A percentile compares a stretch with the other conserved stretches of the same genome.
phyloP scores from a whole-genome alignment of 768 basidiomycete species.

The Clitopilus hobsonii region DNA sequence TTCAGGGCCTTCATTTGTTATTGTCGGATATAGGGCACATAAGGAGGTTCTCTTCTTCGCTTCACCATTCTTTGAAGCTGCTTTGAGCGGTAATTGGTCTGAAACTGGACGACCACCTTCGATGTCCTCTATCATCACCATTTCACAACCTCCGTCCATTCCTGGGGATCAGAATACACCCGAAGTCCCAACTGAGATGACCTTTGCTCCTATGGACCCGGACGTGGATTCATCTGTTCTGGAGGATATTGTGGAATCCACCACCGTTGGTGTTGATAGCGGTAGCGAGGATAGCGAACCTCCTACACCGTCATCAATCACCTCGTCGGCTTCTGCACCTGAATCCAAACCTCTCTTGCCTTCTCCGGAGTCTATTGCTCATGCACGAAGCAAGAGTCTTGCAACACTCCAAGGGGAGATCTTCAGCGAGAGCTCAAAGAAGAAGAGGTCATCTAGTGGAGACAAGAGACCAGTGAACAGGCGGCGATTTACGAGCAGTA shows the following conservation, averaged over 20 bases:
- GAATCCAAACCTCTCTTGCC: constrained; percentile 8
- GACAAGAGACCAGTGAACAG: constrained; percentile 30
- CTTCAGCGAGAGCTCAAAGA: constrained; percentile 2
- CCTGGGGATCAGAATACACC: constrained; percentile 43
- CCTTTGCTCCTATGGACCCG: constrained; percentile 54
- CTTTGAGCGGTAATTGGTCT: constrained; percentile 88
- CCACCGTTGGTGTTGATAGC: constrained; percentile 27
- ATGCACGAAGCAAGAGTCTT: constrained; percentile 48
- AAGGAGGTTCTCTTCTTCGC: constrained; percentile 90
- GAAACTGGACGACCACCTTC: constrained; percentile 80
- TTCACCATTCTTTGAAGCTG: constrained; percentile 93
- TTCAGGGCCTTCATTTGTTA: constrained; percentile 3
- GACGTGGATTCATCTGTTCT: constrained; percentile 43
- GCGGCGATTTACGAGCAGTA: constrained; percentile 42
- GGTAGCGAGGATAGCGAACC: constrained; percentile 30
- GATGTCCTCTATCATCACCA: constrained; percentile 80
- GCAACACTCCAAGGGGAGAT: constrained; percentile 50
- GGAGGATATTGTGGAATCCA: constrained; percentile 32
- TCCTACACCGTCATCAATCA: background rate
- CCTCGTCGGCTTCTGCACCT: constrained; percentile 11
- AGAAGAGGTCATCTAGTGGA: constrained; percentile 11
- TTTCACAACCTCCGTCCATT: constrained; percentile 65
- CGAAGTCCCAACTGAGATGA: constrained; percentile 48
- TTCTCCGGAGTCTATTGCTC: constrained; percentile 23
- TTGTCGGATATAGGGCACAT: constrained; percentile 60